Conservation (phyloP, 257 asterid genomes). For the Solanum pennellii region DNA sequence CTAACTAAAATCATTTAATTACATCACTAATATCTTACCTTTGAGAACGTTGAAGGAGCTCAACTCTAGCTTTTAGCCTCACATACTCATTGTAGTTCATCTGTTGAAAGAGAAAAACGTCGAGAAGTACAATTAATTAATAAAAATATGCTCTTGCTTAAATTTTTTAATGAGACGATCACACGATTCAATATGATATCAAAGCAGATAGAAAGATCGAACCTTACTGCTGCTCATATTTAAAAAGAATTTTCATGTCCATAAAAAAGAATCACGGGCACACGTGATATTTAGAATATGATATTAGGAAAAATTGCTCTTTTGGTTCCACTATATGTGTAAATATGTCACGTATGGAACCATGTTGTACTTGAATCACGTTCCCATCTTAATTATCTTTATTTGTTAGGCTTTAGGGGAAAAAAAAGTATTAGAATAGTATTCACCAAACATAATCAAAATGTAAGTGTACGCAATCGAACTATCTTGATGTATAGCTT, state of each 20-base stretch:
- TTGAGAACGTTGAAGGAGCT: constrained; percentile 20
- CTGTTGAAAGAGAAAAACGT: background rate
- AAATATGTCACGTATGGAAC: background rate
- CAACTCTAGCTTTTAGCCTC: constrained; percentile 23
- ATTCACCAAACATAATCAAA: background rate
- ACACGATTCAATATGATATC: background rate
- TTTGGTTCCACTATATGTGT: background rate
- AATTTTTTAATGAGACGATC: background rate
- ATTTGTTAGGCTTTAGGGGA: background rate
- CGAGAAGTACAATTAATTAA: background rate
- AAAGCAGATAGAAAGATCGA: background rate
- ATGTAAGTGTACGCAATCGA: too few species aligned
- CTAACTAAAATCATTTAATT: background rate
- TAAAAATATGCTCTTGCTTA: too few species aligned
- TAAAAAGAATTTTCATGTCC: background rate
- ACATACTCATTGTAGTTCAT: constrained; percentile 16
- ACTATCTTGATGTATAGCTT: too few species aligned
- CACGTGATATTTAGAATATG: background rate
- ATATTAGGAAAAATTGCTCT: background rate
- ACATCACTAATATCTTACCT: constrained; percentile 1
- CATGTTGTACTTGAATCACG: background rate
- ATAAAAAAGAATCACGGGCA: background rate
- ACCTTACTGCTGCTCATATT: background rate
- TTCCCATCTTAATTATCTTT: background rate
- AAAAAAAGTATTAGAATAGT: background rate